A percentile compares a stretch with the other conserved stretches of the same genome.
phyloP scores from a whole-genome alignment of 169 alveolate species.

The Babesia bigemina region DNA sequence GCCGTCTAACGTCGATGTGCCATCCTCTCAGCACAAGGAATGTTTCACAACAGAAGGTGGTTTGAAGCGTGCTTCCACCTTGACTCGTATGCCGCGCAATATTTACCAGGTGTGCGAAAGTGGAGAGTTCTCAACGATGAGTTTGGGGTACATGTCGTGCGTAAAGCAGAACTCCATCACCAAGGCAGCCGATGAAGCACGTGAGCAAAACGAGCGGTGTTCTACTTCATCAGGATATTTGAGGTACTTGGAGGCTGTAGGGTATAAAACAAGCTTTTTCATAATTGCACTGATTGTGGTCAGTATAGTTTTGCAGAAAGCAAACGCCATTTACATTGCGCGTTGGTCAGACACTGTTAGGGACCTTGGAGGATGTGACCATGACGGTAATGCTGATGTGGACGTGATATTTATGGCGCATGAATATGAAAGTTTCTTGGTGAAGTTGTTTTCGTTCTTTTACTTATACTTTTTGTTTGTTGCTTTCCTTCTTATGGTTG shows the following conservation, averaged over 20 bases:
- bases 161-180: background rate
- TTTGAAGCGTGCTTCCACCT: background rate
- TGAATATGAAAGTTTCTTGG: background rate
- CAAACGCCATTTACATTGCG: constrained; percentile 1
- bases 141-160: background rate
- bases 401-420: background rate
- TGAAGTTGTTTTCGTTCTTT: background rate
- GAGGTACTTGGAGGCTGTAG: constrained; percentile 2
- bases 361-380: background rate
- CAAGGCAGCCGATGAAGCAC: background rate
- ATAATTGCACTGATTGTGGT: background rate
- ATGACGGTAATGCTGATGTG: background rate
- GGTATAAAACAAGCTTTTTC: background rate
- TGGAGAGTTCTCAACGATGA: background rate
- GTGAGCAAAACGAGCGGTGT: background rate
- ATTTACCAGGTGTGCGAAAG: background rate
- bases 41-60: background rate
- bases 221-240: background rate
- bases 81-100: constrained; percentile 1
- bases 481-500: constrained; percentile 1
- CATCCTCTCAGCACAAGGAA: too few relatives aligned
- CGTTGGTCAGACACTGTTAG: constrained; percentile 16
- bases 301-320: background rate
- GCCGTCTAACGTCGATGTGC: background rate
- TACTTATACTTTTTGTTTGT: background rate